These are phyloP conservation scores for Paecilomyces formosus DNA, from an alignment of 2,329 filamentous ascomycete genomes.

Conservation along the genomic window DNA sequence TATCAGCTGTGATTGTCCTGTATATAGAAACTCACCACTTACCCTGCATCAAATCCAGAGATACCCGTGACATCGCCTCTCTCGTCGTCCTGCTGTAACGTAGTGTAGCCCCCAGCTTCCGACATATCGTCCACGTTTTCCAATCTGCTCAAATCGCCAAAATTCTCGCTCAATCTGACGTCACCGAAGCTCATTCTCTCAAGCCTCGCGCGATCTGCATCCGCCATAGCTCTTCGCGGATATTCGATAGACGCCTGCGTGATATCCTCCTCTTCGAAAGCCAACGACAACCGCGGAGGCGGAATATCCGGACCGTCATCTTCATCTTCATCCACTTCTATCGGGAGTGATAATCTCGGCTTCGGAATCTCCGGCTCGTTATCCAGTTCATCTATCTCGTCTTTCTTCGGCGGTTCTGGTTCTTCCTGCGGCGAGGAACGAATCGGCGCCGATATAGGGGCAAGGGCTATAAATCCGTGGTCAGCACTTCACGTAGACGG, in stretches of 20 bases:
- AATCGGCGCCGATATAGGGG: conserved; percentile 39
- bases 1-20: conserved; percentile 9
- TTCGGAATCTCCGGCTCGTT: conserved; percentile 38
- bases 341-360: conserved; percentile 37
- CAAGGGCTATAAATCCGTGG: conserved; percentile 33
- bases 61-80: conserved; percentile 30
- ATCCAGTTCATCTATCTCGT: conserved; percentile 41
- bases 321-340: conserved; percentile 38
- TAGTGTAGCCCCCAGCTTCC: conserved; percentile 25
- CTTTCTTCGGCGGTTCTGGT: conserved; percentile 11
- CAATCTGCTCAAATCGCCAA: conserved; percentile 40
- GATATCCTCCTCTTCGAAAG: conserved; percentile 41
- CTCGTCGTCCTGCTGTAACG: conserved; percentile 25
- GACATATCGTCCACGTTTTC: conserved; percentile 30
- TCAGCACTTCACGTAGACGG: background rate
- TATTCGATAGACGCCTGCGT: conserved; percentile 35
- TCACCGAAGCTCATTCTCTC: conserved; percentile 38
- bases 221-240: conserved; percentile 32
- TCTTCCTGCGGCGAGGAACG: conserved; percentile 40
- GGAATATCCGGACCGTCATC: conserved; percentile 34
- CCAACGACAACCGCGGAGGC: conserved; percentile 31
- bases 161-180: conserved; percentile 43
- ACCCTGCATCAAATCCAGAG: conserved; percentile 32
- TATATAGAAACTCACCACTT: conserved; percentile 8
- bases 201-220: conserved; percentile 28